Evolutionary conservation across 176 grass and related monocot genomes (phyloP).

Genomic region (Hordeum vulgare): DNA sequence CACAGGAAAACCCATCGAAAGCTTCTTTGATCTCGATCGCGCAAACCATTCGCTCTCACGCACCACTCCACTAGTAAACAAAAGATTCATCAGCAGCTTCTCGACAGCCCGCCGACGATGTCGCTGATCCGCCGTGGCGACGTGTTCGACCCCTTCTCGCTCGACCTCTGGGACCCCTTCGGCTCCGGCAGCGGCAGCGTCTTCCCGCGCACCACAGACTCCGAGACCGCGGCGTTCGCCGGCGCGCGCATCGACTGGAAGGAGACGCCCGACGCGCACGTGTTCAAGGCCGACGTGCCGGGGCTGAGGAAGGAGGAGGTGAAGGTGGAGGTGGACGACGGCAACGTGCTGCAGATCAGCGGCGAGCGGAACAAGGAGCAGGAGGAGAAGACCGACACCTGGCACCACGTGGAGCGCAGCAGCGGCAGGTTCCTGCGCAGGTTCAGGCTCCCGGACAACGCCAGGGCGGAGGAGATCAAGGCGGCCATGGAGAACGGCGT

Average conservation of each 20-base stretch:
- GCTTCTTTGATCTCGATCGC: neutral
- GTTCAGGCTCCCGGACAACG: slow-evolving; percentile 21
- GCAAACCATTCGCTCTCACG: neutral
- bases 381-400: slow-evolving; percentile 28
- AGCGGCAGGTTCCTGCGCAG: slow-evolving; percentile 31
- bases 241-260: slow-evolving; percentile 19
- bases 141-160: slow-evolving; percentile 42
- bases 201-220: neutral
- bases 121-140: slow-evolving; percentile 26
- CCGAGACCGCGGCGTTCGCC: neutral
- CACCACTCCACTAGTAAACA: neutral
- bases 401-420: slow-evolving; percentile 30
- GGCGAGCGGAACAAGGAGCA: slow-evolving; percentile 31
- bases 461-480: slow-evolving; percentile 29
- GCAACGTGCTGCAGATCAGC: slow-evolving; percentile 32
- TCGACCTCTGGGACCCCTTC: slow-evolving; percentile 24
- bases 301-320: slow-evolving; percentile 31
- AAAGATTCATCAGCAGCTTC: neutral
- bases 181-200: neutral
- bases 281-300: slow-evolving; percentile 32
- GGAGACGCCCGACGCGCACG: slow-evolving; percentile 21
- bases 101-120: neutral
- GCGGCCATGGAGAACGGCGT: slow-evolving; percentile 33
- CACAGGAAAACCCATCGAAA: neutral
- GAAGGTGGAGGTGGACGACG: slow-evolving; percentile 32